Conservation (phyloP, 257 asterid species). For the Scutellaria minor region DNA sequence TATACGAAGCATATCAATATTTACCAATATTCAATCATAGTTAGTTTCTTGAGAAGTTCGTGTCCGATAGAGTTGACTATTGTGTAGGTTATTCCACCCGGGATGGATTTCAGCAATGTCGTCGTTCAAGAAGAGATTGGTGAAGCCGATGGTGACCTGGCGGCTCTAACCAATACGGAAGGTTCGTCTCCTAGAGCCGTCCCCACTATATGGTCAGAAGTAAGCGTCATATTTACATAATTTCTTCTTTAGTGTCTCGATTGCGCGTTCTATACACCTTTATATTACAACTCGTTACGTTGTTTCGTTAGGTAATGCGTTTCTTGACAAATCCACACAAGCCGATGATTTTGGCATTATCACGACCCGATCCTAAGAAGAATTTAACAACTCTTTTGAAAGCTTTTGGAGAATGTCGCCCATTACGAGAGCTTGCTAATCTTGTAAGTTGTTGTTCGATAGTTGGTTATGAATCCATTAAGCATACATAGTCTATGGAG, state of each 20-base stretch:
- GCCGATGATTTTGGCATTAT: conserved; percentile 78
- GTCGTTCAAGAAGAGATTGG: conserved; percentile 49
- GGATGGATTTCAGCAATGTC: conserved; percentile 71
- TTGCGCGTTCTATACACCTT: too few species aligned
- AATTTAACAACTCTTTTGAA: conserved; percentile 63
- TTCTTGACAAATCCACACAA: conserved; percentile 69
- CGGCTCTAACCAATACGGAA: conserved; percentile 66
- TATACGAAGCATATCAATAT: too few species aligned
- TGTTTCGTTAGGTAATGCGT: conserved; percentile 66
- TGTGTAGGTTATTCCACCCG: conserved; percentile 72
- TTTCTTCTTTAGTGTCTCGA: too few species aligned
- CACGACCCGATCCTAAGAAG: conserved; percentile 77
- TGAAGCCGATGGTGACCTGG: conserved; percentile 61
- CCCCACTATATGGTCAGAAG: conserved; percentile 78
- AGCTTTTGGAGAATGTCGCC: conserved; percentile 75
- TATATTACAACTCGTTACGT: neutral
- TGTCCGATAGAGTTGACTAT: too few species aligned
- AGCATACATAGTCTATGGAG: conserved; percentile 12
- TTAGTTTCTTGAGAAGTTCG: conserved; percentile 23
- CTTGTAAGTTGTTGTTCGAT: conserved; percentile 50
- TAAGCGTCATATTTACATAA: conserved; percentile 15
- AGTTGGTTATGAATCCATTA: neutral
- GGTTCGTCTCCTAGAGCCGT: conserved; percentile 62
- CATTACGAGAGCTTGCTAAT: conserved; percentile 70
- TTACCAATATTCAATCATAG: neutral